Evolutionary conservation across 2,329 filamentous ascomycete species (phyloP).

Genomic region (Ascosphaera acerosa): DNA sequence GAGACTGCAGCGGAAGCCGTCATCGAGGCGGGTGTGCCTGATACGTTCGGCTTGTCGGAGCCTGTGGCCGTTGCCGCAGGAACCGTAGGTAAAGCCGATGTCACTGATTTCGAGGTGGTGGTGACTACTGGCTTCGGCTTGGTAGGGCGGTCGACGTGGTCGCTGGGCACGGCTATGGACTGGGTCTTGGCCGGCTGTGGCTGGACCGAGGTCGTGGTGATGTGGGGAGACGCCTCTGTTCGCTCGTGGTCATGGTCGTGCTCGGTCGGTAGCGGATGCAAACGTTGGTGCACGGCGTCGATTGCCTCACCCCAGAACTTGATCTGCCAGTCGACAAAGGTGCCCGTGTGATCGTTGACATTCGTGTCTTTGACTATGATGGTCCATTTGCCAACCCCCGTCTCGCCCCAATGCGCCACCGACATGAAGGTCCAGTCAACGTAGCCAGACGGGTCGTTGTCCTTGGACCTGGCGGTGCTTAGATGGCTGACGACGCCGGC

Average conservation of each 20-base stretch:
- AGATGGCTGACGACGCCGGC: conserved; percentile 60
- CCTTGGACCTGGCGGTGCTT: conserved; percentile 44
- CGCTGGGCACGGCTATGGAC: conserved; percentile 25
- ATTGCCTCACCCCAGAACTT: conserved; percentile 83
- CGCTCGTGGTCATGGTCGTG: conserved; percentile 67
- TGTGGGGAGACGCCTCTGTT: conserved; percentile 28
- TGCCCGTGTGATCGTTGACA: conserved; percentile 50
- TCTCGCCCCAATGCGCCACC: conserved; percentile 88
- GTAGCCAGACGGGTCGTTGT: conserved; percentile 45
- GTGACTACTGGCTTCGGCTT: conserved; percentile 29
- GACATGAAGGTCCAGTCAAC: conserved; percentile 98
- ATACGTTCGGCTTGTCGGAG: conserved; percentile 7
- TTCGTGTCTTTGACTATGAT: conserved; percentile 66
- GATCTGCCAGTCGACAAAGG: conserved; percentile 73
- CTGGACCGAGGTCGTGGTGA: conserved; percentile 37
- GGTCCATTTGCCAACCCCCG: conserved; percentile 70
- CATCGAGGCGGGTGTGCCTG: conserved; percentile 9
- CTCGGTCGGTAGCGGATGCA: conserved; percentile 59
- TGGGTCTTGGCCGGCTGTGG: conserved; percentile 22
- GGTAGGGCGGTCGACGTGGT: conserved; percentile 39
- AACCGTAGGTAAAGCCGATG: conserved; percentile 7
- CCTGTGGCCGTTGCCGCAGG: conserved; percentile 7
- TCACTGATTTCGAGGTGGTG: conserved; percentile 7
- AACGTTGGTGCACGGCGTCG: conserved; percentile 43
- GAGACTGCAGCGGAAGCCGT: conserved; percentile 11